phyloP scores from a whole-genome alignment of 768 basidiomycete species.

The Gautieria morchelliformis region DNA sequence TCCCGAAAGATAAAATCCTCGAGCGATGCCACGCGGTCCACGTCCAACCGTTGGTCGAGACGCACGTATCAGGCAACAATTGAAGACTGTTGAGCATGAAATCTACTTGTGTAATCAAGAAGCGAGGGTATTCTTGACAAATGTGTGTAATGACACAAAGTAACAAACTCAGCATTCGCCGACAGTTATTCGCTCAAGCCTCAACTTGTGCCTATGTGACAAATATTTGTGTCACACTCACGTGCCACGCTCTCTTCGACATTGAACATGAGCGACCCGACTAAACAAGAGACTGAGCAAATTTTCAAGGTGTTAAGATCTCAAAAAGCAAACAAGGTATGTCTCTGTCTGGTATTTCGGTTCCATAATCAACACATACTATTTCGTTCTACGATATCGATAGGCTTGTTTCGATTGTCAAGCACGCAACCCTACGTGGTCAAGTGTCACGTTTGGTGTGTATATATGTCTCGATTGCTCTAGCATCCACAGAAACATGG shows the following conservation, averaged over 20 bases:
- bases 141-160: too few relatives aligned
- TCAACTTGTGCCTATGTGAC: too few relatives aligned
- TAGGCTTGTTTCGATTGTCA: conserved; percentile 91
- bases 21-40: too few relatives aligned
- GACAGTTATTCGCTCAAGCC: too few relatives aligned
- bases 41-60: too few relatives aligned
- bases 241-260: neutral
- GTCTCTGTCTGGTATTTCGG: neutral
- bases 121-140: too few relatives aligned
- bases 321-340: conserved; percentile 84
- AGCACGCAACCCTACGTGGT: conserved; percentile 96
- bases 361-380: neutral
- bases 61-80: too few relatives aligned
- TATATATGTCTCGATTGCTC: conserved; percentile 99
- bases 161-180: too few relatives aligned
- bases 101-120: too few relatives aligned
- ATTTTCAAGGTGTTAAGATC: conserved; percentile 73
- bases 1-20: too few relatives aligned
- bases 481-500: conserved; percentile 89
- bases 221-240: neutral
- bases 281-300: conserved; percentile 80
- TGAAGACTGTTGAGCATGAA: too few relatives aligned
- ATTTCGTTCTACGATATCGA: neutral
- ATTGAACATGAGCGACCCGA: conserved; percentile 54
- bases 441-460: conserved; percentile 90